Conservation (phyloP, 2,329 filamentous ascomycete species). For the Xylariaceae sp. region DNA sequence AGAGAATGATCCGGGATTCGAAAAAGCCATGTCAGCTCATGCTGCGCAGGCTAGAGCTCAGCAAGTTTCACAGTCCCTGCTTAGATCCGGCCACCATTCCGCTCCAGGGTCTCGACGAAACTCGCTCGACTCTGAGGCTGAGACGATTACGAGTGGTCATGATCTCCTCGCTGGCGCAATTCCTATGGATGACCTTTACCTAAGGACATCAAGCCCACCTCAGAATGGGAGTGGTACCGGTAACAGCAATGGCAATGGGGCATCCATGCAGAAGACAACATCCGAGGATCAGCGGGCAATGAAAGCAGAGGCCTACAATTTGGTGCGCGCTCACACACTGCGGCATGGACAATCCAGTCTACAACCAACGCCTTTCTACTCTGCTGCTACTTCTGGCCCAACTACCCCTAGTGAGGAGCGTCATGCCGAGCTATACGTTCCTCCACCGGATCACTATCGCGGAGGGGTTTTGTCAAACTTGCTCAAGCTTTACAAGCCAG, state of each 20-base stretch:
- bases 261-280: conserved; percentile 7
- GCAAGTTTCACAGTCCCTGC: conserved; percentile 36
- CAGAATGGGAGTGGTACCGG: not conserved
- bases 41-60: conserved; percentile 40
- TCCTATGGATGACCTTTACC: conserved; percentile 28
- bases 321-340: conserved; percentile 39
- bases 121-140: conserved; percentile 35
- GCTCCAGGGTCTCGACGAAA: conserved; percentile 28
- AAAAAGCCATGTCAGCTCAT: conserved; percentile 31
- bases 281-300: conserved; percentile 22
- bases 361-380: conserved; percentile 6
- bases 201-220: conserved; percentile 5
- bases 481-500: conserved; percentile 41
- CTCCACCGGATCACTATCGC: conserved; percentile 37
- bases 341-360: conserved; percentile 16
- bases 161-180: conserved; percentile 23
- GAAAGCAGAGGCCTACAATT: conserved; percentile 36
- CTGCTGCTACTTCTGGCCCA: conserved; percentile 15
- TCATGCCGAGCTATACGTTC: conserved; percentile 36
- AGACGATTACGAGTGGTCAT: conserved; percentile 23
- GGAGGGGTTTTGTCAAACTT: conserved; percentile 43
- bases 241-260: conserved; percentile 7
- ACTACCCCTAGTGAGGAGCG: conserved; percentile 31
- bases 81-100: conserved; percentile 28
- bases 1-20: conserved; percentile 17